Conservation (phyloP, 2,329 filamentous ascomycete species). For the Cylindrodendrum hubeiense region DNA sequence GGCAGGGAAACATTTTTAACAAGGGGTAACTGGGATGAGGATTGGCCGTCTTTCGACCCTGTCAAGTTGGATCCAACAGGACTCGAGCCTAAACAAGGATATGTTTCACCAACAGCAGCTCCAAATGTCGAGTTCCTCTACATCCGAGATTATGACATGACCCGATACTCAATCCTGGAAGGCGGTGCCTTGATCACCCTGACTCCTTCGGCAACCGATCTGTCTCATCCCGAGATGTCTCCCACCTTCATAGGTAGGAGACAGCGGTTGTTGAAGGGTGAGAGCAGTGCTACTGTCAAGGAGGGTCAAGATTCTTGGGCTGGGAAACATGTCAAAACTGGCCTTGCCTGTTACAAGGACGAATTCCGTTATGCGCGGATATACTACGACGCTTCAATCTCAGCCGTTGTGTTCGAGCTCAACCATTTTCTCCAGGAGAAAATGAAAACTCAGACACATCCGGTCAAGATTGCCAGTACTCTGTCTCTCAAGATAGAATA, state of each 20-base stretch:
- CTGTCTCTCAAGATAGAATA: background rate
- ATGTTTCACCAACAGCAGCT: too few species aligned
- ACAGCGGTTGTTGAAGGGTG: background rate
- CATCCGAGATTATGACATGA: background rate
- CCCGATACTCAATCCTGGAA: background rate
- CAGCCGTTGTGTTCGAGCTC: background rate
- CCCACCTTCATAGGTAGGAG: background rate
- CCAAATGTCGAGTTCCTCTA: background rate
- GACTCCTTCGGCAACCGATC: background rate
- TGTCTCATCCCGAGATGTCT: background rate
- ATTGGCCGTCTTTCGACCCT: slow-evolving; percentile 57
- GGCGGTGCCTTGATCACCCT: background rate
- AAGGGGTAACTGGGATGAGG: slow-evolving; percentile 59
- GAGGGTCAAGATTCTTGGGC: background rate
- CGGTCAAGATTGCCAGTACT: background rate
- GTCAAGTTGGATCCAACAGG: background rate
- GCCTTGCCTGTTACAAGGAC: slow-evolving; percentile 8
- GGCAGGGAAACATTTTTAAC: slow-evolving; percentile 64
- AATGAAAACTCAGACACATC: too few species aligned
- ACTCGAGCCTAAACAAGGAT: background rate
- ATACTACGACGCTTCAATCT: background rate
- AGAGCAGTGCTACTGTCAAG: background rate
- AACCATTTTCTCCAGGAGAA: slow-evolving; percentile 2
- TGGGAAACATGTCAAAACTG: background rate
- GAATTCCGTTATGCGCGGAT: background rate